These are phyloP conservation scores for Mucor indicus DNA, from an alignment of 371 early-diverging fungal species.

Conservation along the genomic window DNA sequence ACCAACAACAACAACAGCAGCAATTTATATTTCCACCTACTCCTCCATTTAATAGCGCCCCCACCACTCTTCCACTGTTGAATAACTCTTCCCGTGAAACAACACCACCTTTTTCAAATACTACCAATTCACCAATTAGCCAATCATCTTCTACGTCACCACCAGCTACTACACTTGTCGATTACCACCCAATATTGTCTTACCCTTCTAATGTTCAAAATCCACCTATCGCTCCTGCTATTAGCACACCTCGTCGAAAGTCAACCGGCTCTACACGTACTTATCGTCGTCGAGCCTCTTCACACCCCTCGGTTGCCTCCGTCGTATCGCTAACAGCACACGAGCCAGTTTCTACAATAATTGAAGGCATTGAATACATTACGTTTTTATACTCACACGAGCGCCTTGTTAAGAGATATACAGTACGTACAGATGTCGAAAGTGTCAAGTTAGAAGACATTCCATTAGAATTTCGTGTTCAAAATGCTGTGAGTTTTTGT, in stretches of 20 bases:
- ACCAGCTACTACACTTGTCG: no score
- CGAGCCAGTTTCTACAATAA: slow-evolving; percentile 38
- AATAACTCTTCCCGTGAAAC: no score
- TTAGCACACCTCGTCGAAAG: neutral
- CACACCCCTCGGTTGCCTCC: slow-evolving; percentile 44
- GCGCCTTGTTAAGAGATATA: slow-evolving; percentile 63
- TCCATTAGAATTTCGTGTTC: slow-evolving; percentile 14
- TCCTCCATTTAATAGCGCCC: no score
- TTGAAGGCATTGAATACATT: slow-evolving; percentile 62
- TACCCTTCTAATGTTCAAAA: no score
- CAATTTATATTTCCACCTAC: no score
- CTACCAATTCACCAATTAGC: no score
- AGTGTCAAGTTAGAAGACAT: slow-evolving; percentile 13
- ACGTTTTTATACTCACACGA: slow-evolving; percentile 66
- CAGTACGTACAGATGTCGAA: slow-evolving; percentile 66
- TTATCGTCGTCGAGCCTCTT: slow-evolving; percentile 27
- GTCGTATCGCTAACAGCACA: slow-evolving; percentile 50
- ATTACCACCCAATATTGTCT: no score
- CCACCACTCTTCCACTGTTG: no score
- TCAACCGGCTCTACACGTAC: slow-evolving; percentile 4
- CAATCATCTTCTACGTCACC: no score
- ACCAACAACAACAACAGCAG: no score
- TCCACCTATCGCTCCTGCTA: no score
- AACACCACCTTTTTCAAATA: no score
- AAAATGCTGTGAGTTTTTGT: slow-evolving; percentile 11